Evolutionary conservation across 1,139 yeast species (phyloP), one percentile per base, ranked within the genome.

Genomic region (Saccharomycopsis crataegensis): DNA sequence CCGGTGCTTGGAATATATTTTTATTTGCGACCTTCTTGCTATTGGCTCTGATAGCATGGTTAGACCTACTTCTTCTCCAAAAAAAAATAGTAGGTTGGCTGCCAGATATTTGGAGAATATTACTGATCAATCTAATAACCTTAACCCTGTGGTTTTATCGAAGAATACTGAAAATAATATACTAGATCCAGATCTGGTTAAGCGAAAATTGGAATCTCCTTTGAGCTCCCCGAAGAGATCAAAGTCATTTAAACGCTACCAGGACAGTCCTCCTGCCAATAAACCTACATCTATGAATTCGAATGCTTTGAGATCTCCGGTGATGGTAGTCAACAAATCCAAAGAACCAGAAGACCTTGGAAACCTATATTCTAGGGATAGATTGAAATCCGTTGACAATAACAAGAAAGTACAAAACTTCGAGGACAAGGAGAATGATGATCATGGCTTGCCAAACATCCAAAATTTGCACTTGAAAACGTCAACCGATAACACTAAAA

Each of bases 91-190:
- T 14, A 46, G 41, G 34, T 28, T 53, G 43, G 54, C 57, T 7
- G 53, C 54, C 7, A 37, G 54, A 16, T 53, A 53, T 32, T 48
- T 53, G 46, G 54, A 53, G 49, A 53, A 52, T 14, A 51, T 53
- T 22, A 51, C 57, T 14, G 40, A 37, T 37, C 54, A 49, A 43
- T 43, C 50, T 5, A 50, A 46, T 34, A 33, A 22, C 33, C 40
- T 11, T 36, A 11, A 11, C 2, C n/a, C 11, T 11, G 2, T 36
- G n/a, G 40, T 5, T 2, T n/a, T 11, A 36, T 36, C n/a, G n/a
- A 42, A 32, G 8, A 46, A 46, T 33, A 28, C 32, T 28, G 36
- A n/a, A 9, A 17, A 14, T 14, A 14, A 40, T 12, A 12, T 16
- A 22, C 11, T 17, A 14, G 31, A 43, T 7, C 38, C 42, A 11